Evolutionary conservation across 306 rosid genomes (phyloP).

Genomic region (Sindora glabra): DNA sequence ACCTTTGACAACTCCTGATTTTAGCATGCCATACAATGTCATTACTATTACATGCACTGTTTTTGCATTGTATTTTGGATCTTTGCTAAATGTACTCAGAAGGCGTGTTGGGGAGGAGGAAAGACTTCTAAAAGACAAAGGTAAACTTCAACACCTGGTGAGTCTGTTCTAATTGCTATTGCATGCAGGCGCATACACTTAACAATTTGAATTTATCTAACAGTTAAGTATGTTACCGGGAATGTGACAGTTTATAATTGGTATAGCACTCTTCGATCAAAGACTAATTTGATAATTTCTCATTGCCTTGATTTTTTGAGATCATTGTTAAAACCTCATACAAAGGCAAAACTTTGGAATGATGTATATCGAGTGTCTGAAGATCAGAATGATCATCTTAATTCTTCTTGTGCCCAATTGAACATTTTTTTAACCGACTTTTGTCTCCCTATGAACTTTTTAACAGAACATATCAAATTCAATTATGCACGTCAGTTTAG

Average conservation of each 20-base stretch:
- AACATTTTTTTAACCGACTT: not conserved
- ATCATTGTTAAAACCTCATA: not conserved
- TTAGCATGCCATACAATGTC: constrained; percentile 96
- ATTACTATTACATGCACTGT: constrained; percentile 90
- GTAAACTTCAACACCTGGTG: constrained; percentile 23
- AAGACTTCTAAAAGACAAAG: constrained; percentile 54
- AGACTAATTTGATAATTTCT: not conserved
- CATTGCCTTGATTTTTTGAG: not conserved
- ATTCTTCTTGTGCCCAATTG: not conserved
- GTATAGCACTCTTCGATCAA: not conserved
- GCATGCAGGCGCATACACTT: too few relatives aligned
- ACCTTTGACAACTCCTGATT: constrained; percentile 93
- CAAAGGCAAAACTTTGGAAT: not conserved
- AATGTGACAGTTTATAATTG: not conserved
- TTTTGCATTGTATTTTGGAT: constrained; percentile 85
- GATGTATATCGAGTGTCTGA: not conserved
- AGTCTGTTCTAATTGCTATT: not conserved
- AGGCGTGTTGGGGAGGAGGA: constrained; percentile 86
- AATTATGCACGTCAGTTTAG: not conserved
- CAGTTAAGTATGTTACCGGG: not conserved
- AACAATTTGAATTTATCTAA: not conserved
- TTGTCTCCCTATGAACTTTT: not conserved
- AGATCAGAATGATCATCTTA: not conserved
- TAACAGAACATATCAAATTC: not conserved
- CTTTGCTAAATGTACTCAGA: constrained; percentile 74